Base-by-base conservation (phyloP, 495 filamentous ascomycete genomes). In the Penicillium pulvis region DNA sequence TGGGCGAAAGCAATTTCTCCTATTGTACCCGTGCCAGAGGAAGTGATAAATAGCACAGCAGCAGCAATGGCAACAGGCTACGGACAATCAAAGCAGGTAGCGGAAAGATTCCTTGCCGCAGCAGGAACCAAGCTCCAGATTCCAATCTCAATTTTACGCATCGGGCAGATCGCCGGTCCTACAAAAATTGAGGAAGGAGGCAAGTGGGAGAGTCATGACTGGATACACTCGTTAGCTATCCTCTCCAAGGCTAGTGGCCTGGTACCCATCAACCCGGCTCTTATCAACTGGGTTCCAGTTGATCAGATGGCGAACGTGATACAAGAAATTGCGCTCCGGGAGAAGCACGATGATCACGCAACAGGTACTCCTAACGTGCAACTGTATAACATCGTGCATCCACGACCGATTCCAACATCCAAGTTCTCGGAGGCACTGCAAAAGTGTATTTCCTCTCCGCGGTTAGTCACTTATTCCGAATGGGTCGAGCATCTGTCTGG, bases 101-200 rank as follows among this genome's bases (percentile, higher is more conserved):
- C 68, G 20, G 81, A 83, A 44, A 61, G 76, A 2, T 69, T 85
- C 7, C 69, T 86, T 6, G 80, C 79, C 5, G 65, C 75, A 19
- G 80, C 79, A 7, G 61, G 69, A 2, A 66, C 73, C 17, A 60
- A 60, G 2, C 70, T 57, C 7, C 67, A 72, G 16, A 71, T 86
- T 3, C 71, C 75, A 6, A 70, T 72, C 10, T 73, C 74, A 4
- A 67, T 83, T 16, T 71, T 78, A 31, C 76, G 84, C 7, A 69
- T 85, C 2, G 82, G 84, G 0, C 83, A 86, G 59, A 76, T 86
- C 42, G 78, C 67, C 2, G 83, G 84, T 0, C 77, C 84, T 0
- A 62, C 60, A 0, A 54, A 56, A 1, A 44, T 62, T 2, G 44
- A n/a, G 9, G 42, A 54, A 12, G 26, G 42, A 3, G 68, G 64